These are phyloP conservation scores for Aspergillus fumigatus DNA, from an alignment of 2,329 filamentous ascomycete species.

Conservation along the genomic window DNA sequence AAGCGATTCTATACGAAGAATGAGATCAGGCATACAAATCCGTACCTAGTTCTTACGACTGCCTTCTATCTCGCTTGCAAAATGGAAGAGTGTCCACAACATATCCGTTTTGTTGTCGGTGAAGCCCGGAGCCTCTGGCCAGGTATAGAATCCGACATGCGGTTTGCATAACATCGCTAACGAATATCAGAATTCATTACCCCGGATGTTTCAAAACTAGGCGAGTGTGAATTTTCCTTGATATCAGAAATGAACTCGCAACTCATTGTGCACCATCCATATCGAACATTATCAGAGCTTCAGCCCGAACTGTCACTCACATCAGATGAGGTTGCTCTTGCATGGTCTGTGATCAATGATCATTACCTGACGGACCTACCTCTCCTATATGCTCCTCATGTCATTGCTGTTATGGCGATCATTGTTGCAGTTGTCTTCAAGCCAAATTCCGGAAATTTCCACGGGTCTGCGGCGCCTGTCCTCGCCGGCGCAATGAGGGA, in stretches of 20 bases:
- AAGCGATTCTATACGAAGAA: conserved; percentile 90
- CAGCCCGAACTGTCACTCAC: conserved; percentile 65
- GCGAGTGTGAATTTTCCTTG: conserved; percentile 89
- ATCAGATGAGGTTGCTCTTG: conserved; percentile 73
- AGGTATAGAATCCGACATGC: conserved; percentile 38
- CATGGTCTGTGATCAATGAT: conserved; percentile 84
- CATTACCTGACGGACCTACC: conserved; percentile 91
- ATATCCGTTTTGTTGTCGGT: conserved; percentile 83
- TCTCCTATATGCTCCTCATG: conserved; percentile 77
- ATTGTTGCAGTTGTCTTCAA: conserved; percentile 79
- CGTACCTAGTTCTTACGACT: conserved; percentile 88
- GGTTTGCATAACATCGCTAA: conserved; percentile 12
- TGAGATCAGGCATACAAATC: conserved; percentile 87
- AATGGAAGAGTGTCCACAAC: conserved; percentile 95
- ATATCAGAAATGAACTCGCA: conserved; percentile 90
- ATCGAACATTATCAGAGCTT: conserved; percentile 71
- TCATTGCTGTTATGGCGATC: conserved; percentile 81
- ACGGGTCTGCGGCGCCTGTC: conserved; percentile 28
- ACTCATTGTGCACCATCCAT: conserved; percentile 85
- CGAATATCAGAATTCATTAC: conserved; percentile 57
- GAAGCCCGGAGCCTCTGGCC: conserved; percentile 85
- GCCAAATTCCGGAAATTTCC: conserved; percentile 49
- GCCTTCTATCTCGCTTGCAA: conserved; percentile 94
- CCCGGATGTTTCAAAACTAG: conserved; percentile 75
- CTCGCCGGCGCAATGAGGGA: conserved; percentile 34